Evolutionary conservation across 176 grass and related monocot genomes (phyloP).

Genomic region (Microstegium vimineum): DNA sequence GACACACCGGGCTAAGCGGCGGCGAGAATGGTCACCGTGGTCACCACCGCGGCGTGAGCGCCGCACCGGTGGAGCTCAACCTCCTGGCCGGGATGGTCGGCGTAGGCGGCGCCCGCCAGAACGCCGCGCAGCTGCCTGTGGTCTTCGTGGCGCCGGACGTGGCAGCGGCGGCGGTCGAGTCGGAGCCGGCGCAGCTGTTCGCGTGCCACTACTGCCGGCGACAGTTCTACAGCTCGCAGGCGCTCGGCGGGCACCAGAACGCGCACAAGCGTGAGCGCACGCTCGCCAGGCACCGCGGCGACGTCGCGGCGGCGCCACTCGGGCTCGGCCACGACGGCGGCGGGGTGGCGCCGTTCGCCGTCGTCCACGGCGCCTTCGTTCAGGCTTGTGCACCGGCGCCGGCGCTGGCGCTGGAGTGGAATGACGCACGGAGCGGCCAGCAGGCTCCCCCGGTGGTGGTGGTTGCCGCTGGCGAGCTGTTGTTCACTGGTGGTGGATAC

Average conservation of each 20-base stretch:
- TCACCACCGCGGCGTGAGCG: background rate
- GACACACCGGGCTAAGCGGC: background rate
- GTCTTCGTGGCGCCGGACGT: background rate
- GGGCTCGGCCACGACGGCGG: background rate
- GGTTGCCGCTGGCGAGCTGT: background rate
- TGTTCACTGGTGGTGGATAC: background rate
- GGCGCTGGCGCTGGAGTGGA: constrained; percentile 23
- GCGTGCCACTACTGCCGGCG: constrained; percentile 51
- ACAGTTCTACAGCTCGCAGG: constrained; percentile 50
- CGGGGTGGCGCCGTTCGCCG: background rate
- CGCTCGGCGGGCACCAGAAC: constrained; percentile 67
- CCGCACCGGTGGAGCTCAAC: constrained; percentile 26
- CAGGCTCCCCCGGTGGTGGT: background rate
- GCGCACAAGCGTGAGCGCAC: constrained; percentile 58
- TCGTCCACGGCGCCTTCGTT: constrained; percentile 18
- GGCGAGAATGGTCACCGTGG: background rate
- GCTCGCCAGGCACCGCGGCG: constrained; percentile 25
- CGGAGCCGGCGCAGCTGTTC: constrained; percentile 48
- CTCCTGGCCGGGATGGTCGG: constrained; percentile 33
- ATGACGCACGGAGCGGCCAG: too few relatives aligned
- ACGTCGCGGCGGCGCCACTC: background rate
- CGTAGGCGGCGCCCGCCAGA: background rate
- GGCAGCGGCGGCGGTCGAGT: background rate
- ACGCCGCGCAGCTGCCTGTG: background rate
- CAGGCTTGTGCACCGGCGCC: background rate